Conservation (phyloP, 257 asterid genomes). For the Fraxinus quadrangulata region DNA sequence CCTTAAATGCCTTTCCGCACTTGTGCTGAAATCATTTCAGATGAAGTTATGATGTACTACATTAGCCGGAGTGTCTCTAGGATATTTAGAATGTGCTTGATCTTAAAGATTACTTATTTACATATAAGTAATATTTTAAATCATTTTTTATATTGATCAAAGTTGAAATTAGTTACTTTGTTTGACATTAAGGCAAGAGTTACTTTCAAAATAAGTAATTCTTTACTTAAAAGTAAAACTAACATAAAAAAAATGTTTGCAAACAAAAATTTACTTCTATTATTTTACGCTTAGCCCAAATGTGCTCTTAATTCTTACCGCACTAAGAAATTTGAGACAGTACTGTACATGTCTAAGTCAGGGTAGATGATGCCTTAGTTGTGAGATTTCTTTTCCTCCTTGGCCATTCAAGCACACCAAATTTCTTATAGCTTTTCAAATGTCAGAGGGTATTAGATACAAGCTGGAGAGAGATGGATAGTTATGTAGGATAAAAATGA, state of each 20-base stretch:
- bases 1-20: background rate
- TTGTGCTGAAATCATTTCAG: background rate
- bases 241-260: background rate
- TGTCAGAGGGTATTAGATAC: background rate
- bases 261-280: background rate
- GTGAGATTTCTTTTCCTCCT: background rate
- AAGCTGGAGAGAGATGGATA: background rate
- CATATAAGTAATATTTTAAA: background rate
- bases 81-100: background rate
- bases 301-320: background rate
- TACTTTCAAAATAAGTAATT: background rate
- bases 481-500: background rate
- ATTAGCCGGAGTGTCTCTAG: background rate
- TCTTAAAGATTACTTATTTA: background rate
- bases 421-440: background rate
- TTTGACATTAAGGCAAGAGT: background rate
- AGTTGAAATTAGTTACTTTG: background rate
- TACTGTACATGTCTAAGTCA: background rate
- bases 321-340: background rate
- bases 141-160: background rate
- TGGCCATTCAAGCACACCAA: background rate
- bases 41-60: background rate
- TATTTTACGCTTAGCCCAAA: background rate
- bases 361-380: background rate
- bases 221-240: background rate